A percentile compares a stretch with the other conserved stretches of the same genome.
Conservation (phyloP, 73 alveolate species). For the Chromera velia region DNA sequence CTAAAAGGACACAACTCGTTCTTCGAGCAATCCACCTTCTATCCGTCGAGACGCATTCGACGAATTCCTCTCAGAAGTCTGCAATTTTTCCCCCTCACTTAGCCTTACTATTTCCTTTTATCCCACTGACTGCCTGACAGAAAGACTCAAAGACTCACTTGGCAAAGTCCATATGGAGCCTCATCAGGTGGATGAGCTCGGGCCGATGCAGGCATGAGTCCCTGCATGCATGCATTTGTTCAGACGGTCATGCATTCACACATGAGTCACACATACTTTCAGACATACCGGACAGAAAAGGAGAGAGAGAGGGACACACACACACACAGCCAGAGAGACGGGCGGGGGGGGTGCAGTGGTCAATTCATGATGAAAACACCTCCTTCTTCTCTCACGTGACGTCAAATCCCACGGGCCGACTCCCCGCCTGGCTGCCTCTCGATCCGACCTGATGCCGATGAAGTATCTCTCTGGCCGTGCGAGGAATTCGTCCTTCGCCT, state of each 20-base stretch:
- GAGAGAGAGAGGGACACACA: conserved; percentile 51
- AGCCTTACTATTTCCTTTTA: too few species aligned
- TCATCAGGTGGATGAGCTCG: conserved; percentile 65
- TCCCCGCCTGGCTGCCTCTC: conserved; percentile 64
- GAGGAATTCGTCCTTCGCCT: conserved; percentile 58
- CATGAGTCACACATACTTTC: conserved; percentile 48
- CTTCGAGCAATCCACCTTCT: too few species aligned
- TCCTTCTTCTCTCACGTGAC: conserved; percentile 34
- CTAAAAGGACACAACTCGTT: too few species aligned
- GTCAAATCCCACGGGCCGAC: conserved; percentile 62
- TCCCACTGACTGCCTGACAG: too few species aligned
- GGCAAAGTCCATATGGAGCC: conserved; percentile 65
- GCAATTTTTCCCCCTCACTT: too few species aligned
- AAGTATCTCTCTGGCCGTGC: conserved; percentile 60
- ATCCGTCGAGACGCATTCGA: too few species aligned
- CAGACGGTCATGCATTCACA: too few species aligned
- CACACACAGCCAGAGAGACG: conserved; percentile 13
- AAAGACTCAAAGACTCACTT: too few species aligned
- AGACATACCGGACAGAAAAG: conserved; percentile 49
- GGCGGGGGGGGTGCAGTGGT: too few species aligned
- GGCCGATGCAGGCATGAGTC: conserved; percentile 26
- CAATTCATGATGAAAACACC: too few species aligned
- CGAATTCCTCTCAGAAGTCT: too few species aligned
- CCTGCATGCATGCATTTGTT: too few species aligned
- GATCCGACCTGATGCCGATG: conserved; percentile 60